Evolutionary conservation across 1,284 basidiomycete species (phyloP).

Genomic region (Tranzscheliella williamsii): DNA sequence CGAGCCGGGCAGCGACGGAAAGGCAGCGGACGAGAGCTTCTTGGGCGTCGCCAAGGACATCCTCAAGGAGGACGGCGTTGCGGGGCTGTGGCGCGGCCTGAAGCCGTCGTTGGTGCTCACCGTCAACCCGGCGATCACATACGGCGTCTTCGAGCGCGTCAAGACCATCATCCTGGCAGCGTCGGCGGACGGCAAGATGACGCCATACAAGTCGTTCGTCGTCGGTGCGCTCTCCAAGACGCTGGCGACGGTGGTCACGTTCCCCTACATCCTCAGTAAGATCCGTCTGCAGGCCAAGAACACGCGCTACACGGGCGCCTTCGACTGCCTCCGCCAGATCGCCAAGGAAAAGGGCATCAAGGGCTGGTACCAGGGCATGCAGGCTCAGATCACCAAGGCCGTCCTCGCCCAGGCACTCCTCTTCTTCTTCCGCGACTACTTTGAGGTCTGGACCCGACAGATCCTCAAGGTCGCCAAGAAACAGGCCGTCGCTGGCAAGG

Average conservation of each 20-base stretch:
- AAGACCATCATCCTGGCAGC: slow-evolving; percentile 69
- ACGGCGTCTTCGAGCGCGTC: slow-evolving; percentile 85
- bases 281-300: slow-evolving; percentile 84
- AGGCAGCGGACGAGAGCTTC: slow-evolving; percentile 67
- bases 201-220: slow-evolving; percentile 78
- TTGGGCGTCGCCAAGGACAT: slow-evolving; percentile 81
- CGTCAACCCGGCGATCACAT: slow-evolving; percentile 94
- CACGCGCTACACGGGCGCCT: slow-evolving; percentile 69
- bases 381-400: slow-evolving; percentile 85
- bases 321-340: slow-evolving; percentile 76
- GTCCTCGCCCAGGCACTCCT: slow-evolving; percentile 74
- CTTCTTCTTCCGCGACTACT: slow-evolving; percentile 59
- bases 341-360: slow-evolving; percentile 66
- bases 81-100: slow-evolving; percentile 91
- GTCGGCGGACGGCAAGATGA: slow-evolving; percentile 70
- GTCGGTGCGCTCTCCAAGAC: slow-evolving; percentile 95
- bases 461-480: slow-evolving; percentile 41
- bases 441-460: slow-evolving; percentile 59
- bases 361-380: slow-evolving; percentile 96
- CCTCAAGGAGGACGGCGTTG: slow-evolving; percentile 84
- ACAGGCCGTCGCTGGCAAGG: slow-evolving; percentile 4
- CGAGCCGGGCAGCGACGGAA: slow-evolving; percentile 42
- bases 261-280: slow-evolving; percentile 82
- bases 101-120: slow-evolving; percentile 90
- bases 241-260: slow-evolving; percentile 72